Evolutionary conservation across 345 rosid genomes (phyloP), one percentile per base, ranked within the genome.

Genomic region (rapeseed (Brassica napus)): DNA sequence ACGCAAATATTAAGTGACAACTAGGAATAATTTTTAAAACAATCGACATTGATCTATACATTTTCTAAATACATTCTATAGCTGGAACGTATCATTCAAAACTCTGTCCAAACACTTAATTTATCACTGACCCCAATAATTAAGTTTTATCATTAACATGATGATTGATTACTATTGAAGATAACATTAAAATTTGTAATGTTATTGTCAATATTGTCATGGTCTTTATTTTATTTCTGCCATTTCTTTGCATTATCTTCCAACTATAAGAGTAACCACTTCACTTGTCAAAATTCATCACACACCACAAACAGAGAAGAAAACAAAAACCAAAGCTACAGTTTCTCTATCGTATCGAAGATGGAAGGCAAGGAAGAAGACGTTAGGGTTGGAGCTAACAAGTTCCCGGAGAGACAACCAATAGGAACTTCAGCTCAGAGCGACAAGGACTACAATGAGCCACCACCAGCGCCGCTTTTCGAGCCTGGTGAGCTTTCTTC

Each of bases 341-440:
- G 15, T 37, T 15, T 47, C 11, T 24, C 4, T 8, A 23, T 0
- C 35, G 9, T 26, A n/a, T 5, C 49, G 8, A 16, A 66, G 21
- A 84, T 84, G 87, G 87, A 82, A 75, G 85, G 87, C 65, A 84
- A 82, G 24, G 83, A 82, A 85, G 87, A 84, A 75, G 87, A 84
- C 15, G 87, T 84, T 39, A 84, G 71, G 52, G 63, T 82, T 23
- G 86, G 86, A 79, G 87, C 87, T 24, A 84, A 82, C 78, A 84
- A 84, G 83, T 84, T 76, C 57, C 75, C 82, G 1, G 87, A 82
- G 82, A 85, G 82, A 57, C 87, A 85, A 73, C 87, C 84, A 26
- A 76, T 85, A 7, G 87, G 87, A 16, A 85, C 85, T 6, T 74
- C 87, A 8, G 84, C 87, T 69, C 87, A 83, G 68, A 77, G 60